These are phyloP conservation scores for Paramyrothecium sp. DNA, from an alignment of 2,329 filamentous ascomycete species.

Conservation along the genomic window DNA sequence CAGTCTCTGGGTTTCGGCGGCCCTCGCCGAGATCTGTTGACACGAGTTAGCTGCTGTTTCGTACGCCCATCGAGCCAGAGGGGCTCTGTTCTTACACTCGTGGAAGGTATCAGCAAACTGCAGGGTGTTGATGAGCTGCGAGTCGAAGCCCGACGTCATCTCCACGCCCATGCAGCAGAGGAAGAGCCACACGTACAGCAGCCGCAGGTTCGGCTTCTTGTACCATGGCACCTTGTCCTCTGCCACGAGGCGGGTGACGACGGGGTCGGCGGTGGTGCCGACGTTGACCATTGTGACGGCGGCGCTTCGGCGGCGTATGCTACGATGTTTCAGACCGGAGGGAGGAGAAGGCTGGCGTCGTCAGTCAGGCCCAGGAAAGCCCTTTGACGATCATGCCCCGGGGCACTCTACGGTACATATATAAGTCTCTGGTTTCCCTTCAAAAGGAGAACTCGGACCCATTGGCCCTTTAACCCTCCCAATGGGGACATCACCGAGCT, in stretches of 20 bases:
- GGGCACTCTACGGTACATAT: neutral
- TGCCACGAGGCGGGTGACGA: constrained; percentile 28
- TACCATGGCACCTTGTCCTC: constrained; percentile 43
- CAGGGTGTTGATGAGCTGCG: constrained; percentile 39
- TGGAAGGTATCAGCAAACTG: constrained; percentile 37
- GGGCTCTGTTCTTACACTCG: constrained; percentile 23
- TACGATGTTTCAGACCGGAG: neutral
- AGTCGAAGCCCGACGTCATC: constrained; percentile 56
- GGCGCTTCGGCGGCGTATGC: neutral
- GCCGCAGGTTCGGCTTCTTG: constrained; percentile 51
- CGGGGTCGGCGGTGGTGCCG: constrained; percentile 18
- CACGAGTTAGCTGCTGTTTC: no score
- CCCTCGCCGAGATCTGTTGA: constrained; percentile 8
- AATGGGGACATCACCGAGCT: neutral
- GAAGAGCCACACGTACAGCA: constrained; percentile 50
- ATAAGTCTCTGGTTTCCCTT: neutral
- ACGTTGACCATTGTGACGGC: constrained; percentile 8
- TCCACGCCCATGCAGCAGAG: constrained; percentile 55
- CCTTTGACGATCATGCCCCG: neutral
- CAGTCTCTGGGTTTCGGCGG: constrained; percentile 11
- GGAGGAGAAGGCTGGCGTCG: neutral
- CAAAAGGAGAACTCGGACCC: neutral
- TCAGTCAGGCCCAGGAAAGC: neutral
- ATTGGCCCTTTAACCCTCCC: neutral
- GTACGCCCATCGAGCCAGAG: neutral